These are phyloP conservation scores for Macrolepiota fuliginosa DNA, from an alignment of 768 basidiomycete species.

Conservation along the genomic window DNA sequence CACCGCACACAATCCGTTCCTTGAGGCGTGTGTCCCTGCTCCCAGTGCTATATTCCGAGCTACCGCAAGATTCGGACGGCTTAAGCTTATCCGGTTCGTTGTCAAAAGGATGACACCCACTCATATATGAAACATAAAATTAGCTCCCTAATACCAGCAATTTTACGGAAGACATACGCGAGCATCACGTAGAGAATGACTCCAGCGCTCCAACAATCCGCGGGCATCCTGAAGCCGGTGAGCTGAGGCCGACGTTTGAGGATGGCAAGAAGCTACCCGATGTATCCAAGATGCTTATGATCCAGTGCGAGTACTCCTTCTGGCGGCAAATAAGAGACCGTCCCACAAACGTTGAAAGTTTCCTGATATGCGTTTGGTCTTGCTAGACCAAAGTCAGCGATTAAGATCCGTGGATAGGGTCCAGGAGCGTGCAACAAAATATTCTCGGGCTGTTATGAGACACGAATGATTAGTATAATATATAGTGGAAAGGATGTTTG, in stretches of 20 bases:
- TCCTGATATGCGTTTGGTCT: slow-evolving; percentile 76
- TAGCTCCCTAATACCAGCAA: neutral
- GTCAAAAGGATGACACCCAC: slow-evolving; percentile 80
- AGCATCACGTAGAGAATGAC: slow-evolving; percentile 83
- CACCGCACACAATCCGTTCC: slow-evolving; percentile 63
- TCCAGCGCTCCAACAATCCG: slow-evolving; percentile 88
- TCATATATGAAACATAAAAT: slow-evolving; percentile 22
- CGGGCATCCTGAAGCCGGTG: slow-evolving; percentile 60
- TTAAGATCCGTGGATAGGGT: slow-evolving; percentile 78
- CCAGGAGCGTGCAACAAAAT: slow-evolving; percentile 78
- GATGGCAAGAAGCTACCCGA: slow-evolving; percentile 32
- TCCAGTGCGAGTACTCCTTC: slow-evolving; percentile 82
- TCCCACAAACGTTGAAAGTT: slow-evolving; percentile 86
- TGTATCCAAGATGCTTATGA: slow-evolving; percentile 67
- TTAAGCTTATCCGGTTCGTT: slow-evolving; percentile 34
- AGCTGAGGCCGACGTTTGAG: neutral
- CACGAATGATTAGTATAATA: neutral
- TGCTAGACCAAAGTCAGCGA: slow-evolving; percentile 87
- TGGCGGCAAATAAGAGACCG: slow-evolving; percentile 81
- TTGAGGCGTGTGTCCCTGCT: slow-evolving; percentile 42
- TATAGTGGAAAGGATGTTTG: neutral
- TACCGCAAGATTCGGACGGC: neutral
- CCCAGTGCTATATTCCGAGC: neutral
- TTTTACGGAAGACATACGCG: slow-evolving; percentile 48
- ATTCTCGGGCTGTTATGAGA: slow-evolving; percentile 68